phyloP scores from a whole-genome alignment of 2,329 filamentous ascomycete species.

The Claviceps cyperi region DNA sequence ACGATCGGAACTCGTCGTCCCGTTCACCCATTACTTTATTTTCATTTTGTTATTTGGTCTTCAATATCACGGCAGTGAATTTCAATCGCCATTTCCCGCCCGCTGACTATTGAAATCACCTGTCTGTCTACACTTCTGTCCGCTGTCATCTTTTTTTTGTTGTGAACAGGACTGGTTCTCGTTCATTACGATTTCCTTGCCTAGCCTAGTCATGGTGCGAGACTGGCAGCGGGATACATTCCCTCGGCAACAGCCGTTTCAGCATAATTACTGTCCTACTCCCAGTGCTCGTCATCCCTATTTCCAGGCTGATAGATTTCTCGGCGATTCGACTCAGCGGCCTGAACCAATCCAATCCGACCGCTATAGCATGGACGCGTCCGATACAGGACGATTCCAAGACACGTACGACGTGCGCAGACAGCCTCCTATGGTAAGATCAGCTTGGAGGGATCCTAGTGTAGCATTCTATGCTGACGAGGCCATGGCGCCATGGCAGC shows the following conservation, averaged over 20 bases:
- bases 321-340: conserved; percentile 15
- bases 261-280: conserved; percentile 10
- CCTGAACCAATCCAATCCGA: conserved; percentile 17
- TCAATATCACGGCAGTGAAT: background rate
- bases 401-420: conserved; percentile 21
- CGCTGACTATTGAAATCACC: background rate
- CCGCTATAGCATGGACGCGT: conserved; percentile 14
- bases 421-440: conserved; percentile 25
- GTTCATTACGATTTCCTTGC: background rate
- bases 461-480: conserved; percentile 2
- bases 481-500: conserved; percentile 16
- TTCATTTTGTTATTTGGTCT: background rate
- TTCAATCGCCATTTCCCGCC: background rate
- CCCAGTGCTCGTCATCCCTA: conserved; percentile 15
- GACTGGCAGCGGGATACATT: conserved; percentile 25
- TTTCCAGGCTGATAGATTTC: conserved; percentile 17
- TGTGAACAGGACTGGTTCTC: background rate
- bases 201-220: conserved; percentile 23
- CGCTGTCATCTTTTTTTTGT: background rate
- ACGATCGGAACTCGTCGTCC: background rate
- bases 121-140: background rate
- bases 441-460: background rate
- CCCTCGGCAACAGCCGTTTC: conserved; percentile 19
- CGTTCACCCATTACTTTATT: background rate
- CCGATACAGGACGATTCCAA: conserved; percentile 21